These are phyloP conservation scores for Lanmaoa pseudosensibilis DNA, from an alignment of 768 basidiomycete species.

Conservation along the genomic window DNA sequence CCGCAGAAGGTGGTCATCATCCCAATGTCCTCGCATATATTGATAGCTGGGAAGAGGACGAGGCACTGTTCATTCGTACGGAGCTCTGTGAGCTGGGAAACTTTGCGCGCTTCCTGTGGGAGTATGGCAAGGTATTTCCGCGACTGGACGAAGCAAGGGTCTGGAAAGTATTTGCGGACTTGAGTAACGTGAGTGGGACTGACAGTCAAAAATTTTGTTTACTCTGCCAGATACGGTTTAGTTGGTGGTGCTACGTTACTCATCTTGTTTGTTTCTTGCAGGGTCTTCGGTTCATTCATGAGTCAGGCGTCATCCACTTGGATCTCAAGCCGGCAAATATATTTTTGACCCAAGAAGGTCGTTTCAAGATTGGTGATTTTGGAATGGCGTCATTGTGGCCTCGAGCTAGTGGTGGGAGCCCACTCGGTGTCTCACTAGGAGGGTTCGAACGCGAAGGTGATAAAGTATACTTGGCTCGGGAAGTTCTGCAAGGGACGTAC, in stretches of 20 bases:
- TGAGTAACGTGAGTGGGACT: slow-evolving; percentile 70
- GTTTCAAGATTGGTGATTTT: slow-evolving; percentile 97
- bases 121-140: slow-evolving; percentile 84
- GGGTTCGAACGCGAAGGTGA: slow-evolving; percentile 96
- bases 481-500: slow-evolving; percentile 89
- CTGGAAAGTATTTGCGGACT: slow-evolving; percentile 93
- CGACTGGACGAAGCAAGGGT: slow-evolving; percentile 87
- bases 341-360: slow-evolving; percentile 82
- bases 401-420: slow-evolving; percentile 42
- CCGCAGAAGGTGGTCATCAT: slow-evolving; percentile 40
- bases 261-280: slow-evolving; percentile 34
- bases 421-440: slow-evolving; percentile 37
- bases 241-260: slow-evolving; percentile 25
- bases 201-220: slow-evolving; percentile 3
- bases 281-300: slow-evolving; percentile 90
- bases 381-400: slow-evolving; percentile 98
- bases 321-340: slow-evolving; percentile 98
- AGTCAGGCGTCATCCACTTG: slow-evolving; percentile 85
- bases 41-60: slow-evolving; percentile 95
- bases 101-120: slow-evolving; percentile 86
- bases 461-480: slow-evolving; percentile 94
- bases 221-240: slow-evolving; percentile 23
- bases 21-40: slow-evolving; percentile 85
- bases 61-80: slow-evolving; percentile 87
- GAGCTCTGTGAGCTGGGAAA: slow-evolving; percentile 94